These are phyloP conservation scores for Urtica urens DNA, from an alignment of 306 rosid genomes.

Conservation along the genomic window DNA sequence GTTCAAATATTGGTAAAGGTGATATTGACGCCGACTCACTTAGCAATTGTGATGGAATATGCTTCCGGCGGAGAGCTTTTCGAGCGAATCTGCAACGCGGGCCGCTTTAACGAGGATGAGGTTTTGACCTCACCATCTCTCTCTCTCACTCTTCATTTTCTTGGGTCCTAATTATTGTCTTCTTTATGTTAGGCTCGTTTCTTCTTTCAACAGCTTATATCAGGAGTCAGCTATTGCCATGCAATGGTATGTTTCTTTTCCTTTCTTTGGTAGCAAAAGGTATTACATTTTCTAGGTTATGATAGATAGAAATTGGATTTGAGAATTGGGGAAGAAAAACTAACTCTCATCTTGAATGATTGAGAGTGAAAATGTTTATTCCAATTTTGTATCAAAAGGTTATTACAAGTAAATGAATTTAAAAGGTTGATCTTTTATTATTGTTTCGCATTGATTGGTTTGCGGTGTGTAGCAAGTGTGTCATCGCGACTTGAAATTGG, in stretches of 20 bases:
- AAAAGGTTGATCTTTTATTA: too few species aligned
- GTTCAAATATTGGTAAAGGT: slow-evolving; percentile 29
- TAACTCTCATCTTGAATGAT: too few species aligned
- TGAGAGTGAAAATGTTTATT: too few species aligned
- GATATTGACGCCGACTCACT: slow-evolving; percentile 83
- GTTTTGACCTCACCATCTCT: slow-evolving; percentile 23
- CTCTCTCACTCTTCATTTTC: slow-evolving; percentile 3
- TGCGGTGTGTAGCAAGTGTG: slow-evolving; percentile 82
- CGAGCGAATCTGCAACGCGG: slow-evolving; percentile 57
- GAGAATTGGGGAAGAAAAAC: too few species aligned
- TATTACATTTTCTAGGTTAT: too few species aligned
- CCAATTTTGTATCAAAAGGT: too few species aligned
- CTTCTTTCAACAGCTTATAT: slow-evolving; percentile 94
- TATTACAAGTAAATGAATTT: too few species aligned
- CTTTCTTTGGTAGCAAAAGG: too few species aligned
- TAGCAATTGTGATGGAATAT: slow-evolving; percentile 93
- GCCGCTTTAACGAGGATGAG: slow-evolving; percentile 87
- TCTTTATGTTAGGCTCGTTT: slow-evolving; percentile 71
- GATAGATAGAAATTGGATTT: too few species aligned
- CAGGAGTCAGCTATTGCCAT: slow-evolving; percentile 92
- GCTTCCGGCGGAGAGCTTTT: slow-evolving; percentile 96
- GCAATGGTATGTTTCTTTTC: slow-evolving; percentile 96
- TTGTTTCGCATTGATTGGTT: too few species aligned
- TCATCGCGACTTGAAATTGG: slow-evolving; percentile 91
- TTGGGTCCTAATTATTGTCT: slow-evolving; percentile 7